Percentiles rank a stretch among this genome's conserved stretches.
Conservation (phyloP, 2,329 filamentous ascomycete species). For the Penicillium frequentans region DNA sequence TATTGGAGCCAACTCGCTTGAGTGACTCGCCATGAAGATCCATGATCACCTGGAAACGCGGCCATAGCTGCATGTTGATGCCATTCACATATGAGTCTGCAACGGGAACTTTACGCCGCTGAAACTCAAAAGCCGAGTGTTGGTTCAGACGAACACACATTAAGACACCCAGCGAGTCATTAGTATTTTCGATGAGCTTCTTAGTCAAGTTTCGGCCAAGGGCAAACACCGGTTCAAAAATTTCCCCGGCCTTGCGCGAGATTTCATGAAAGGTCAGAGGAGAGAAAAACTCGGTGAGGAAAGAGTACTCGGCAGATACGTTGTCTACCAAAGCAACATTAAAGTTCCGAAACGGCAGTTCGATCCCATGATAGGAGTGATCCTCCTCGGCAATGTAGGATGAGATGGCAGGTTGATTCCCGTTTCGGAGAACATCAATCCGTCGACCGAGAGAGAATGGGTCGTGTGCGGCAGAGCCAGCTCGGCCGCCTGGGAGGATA, state of each 20-base stretch:
- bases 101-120: conserved; percentile 84
- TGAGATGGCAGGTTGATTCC: conserved; percentile 73
- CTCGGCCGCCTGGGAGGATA: conserved; percentile 41
- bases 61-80: conserved; percentile 95
- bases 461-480: conserved; percentile 61
- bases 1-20: conserved; percentile 55
- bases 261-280: conserved; percentile 74
- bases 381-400: conserved; percentile 93
- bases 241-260: conserved; percentile 78
- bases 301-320: conserved; percentile 90
- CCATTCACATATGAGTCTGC: conserved; percentile 91
- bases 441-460: conserved; percentile 86
- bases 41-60: conserved; percentile 90
- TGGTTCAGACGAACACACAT: conserved; percentile 94
- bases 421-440: conserved; percentile 74
- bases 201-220: conserved; percentile 77
- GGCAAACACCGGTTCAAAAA: conserved; percentile 88
- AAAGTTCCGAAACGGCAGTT: conserved; percentile 89
- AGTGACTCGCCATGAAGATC: conserved; percentile 89
- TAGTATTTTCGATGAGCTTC: conserved; percentile 71
- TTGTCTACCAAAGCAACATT: conserved; percentile 94
- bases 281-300: conserved; percentile 86
- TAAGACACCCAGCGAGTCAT: conserved; percentile 81
- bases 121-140: conserved; percentile 89
- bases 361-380: conserved; percentile 78